Conservation (phyloP, 164 flowering plant species). For the Chimonanthus salicifolius region DNA sequence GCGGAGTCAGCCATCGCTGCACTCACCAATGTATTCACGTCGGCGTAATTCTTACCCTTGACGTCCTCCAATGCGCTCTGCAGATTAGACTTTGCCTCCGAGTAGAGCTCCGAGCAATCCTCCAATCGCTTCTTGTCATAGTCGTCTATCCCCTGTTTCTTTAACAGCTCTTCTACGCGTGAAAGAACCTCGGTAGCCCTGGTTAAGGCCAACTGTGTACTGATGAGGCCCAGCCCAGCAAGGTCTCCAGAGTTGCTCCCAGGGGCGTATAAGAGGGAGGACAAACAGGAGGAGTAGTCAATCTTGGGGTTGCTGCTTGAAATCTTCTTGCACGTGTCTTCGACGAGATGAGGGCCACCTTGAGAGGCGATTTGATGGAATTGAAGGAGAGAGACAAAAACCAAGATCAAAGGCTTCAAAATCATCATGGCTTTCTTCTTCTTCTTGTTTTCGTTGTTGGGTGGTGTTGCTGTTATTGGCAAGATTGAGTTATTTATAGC, state of each 20-base stretch:
- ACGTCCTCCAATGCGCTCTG: constrained; percentile 19
- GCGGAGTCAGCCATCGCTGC: constrained; percentile 29
- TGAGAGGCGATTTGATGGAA: neutral
- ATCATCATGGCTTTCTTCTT: no score
- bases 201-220: constrained; percentile 13
- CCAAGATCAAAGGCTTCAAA: constrained; percentile 2
- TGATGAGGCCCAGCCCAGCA: constrained; percentile 16
- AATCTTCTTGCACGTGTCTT: constrained; percentile 9
- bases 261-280: constrained; percentile 14
- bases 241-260: constrained; percentile 17
- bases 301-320: constrained; percentile 7
- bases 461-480: neutral
- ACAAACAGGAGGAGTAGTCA: constrained; percentile 24
- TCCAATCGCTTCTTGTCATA: constrained; percentile 9
- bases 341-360: neutral
- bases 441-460: neutral
- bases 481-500: no score
- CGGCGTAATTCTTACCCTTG: constrained; percentile 5
- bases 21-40: constrained; percentile 23
- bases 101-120: constrained; percentile 31
- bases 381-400: constrained; percentile 2
- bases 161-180: constrained; percentile 14
- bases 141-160: neutral
- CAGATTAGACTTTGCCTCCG: constrained; percentile 19
- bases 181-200: constrained; percentile 20